These are phyloP conservation scores for Pyrenophora tritici-repentis DNA, from an alignment of 2,329 filamentous ascomycete genomes.

Conservation along the genomic window DNA sequence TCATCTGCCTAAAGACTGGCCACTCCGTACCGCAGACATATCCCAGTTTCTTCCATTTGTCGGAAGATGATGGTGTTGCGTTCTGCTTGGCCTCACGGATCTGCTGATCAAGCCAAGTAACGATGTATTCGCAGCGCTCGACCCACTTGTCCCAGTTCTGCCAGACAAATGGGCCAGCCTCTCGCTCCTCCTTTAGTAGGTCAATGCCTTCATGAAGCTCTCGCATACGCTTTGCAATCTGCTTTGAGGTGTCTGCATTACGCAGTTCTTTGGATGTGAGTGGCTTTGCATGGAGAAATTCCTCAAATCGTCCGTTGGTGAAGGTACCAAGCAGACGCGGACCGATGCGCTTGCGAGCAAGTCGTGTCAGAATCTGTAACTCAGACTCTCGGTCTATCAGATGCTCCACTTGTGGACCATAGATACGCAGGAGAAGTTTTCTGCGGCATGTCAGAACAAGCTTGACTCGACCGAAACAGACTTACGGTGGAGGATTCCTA, in stretches of 20 bases:
- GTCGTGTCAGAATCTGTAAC: constrained; percentile 79
- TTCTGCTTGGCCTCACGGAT: constrained; percentile 50
- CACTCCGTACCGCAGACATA: constrained; percentile 85
- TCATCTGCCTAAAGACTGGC: constrained; percentile 72
- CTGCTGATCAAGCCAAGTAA: constrained; percentile 64
- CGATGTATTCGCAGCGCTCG: constrained; percentile 65
- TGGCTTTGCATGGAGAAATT: constrained; percentile 85
- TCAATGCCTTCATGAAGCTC: constrained; percentile 95
- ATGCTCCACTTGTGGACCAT: constrained; percentile 93
- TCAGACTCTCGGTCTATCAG: constrained; percentile 93
- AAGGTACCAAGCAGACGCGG: constrained; percentile 91
- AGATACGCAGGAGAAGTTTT: constrained; percentile 87
- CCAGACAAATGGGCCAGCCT: constrained; percentile 81
- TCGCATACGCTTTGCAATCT: constrained; percentile 97
- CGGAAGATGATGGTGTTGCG: constrained; percentile 46
- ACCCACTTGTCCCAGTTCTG: constrained; percentile 96
- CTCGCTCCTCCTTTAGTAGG: constrained; percentile 75
- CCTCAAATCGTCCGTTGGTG: constrained; percentile 91
- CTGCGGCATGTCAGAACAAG: constrained; percentile 42
- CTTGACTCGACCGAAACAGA: constrained; percentile 11
- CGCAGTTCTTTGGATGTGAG: constrained; percentile 78
- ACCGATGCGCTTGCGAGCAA: constrained; percentile 91
- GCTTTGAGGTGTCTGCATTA: constrained; percentile 79
- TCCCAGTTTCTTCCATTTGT: constrained; percentile 71
- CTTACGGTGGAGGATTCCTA: constrained; percentile 60